A percentile compares a stretch with the other conserved stretches of the same genome.
Conservation (phyloP, 1,284 basidiomycete species). For the Trichosporon inkin region DNA sequence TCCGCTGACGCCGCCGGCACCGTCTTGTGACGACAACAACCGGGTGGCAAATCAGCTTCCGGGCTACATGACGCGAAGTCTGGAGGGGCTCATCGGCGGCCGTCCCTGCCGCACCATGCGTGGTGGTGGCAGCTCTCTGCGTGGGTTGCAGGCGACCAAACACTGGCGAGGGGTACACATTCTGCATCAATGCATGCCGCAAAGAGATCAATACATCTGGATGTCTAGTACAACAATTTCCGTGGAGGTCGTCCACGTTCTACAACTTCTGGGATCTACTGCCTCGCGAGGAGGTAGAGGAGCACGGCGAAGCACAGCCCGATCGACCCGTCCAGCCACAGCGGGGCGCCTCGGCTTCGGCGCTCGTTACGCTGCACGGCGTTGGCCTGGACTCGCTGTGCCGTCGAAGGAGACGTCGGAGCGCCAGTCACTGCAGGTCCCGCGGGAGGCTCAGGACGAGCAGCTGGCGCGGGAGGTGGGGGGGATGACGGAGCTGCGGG, state of each 20-base stretch:
- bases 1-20: slow-evolving; percentile 4
- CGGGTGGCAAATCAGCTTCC: neutral
- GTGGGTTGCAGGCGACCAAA: no score
- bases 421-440: neutral
- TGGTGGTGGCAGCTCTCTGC: no score
- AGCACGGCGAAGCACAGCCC: slow-evolving; percentile 42
- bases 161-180: no score
- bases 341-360: slow-evolving; percentile 1
- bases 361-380: neutral
- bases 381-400: neutral
- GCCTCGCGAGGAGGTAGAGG: slow-evolving; percentile 15
- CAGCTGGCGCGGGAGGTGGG: slow-evolving; percentile 3
- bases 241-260: neutral
- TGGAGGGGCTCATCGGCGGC: neutral
- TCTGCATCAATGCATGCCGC: no score
- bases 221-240: neutral
- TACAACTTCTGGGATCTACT: neutral
- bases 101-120: no score
- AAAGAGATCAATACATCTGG: neutral
- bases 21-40: neutral
- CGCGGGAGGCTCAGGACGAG: neutral
- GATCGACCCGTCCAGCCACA: slow-evolving; percentile 24
- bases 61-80: neutral
- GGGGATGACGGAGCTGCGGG: neutral
- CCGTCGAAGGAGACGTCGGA: neutral